Evolutionary conservation across 2,329 filamentous ascomycete species (phyloP).

Genomic region (Paecilomyces fulvus): DNA sequence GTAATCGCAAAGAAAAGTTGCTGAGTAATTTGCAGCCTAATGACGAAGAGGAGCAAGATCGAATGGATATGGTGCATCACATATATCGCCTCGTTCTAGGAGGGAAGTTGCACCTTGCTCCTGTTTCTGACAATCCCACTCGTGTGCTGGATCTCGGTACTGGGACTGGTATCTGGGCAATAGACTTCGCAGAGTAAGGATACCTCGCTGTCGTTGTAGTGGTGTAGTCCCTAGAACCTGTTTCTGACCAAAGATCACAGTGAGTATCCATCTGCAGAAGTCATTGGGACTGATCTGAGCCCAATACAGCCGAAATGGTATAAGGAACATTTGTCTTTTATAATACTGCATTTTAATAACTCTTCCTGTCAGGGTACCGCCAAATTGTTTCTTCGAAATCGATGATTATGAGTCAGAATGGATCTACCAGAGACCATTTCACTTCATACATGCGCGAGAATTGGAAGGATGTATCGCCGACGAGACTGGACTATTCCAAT

Average conservation of each 20-base stretch:
- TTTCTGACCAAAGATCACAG: slow-evolving; percentile 7
- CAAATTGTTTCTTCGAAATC: background rate
- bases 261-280: background rate
- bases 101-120: slow-evolving; percentile 6
- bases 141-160: slow-evolving; percentile 9
- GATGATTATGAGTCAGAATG: background rate
- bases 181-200: slow-evolving; percentile 10
- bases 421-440: background rate
- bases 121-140: slow-evolving; percentile 1
- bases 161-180: slow-evolving; percentile 9
- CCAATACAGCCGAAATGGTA: slow-evolving; percentile 1
- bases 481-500: slow-evolving; percentile 6
- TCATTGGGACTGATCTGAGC: background rate
- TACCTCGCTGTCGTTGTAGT: background rate
- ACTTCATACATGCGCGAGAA: slow-evolving; percentile 10
- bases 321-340: background rate
- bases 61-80: slow-evolving; percentile 1
- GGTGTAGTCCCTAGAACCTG: background rate
- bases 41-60: slow-evolving; percentile 12
- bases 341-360: background rate
- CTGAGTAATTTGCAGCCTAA: slow-evolving; percentile 12
- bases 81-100: slow-evolving; percentile 5
- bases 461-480: slow-evolving; percentile 6
- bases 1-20: background rate
- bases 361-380: background rate